Evolutionary conservation across 768 basidiomycete genomes (phyloP), one percentile per base, ranked within the genome.

Genomic region (Pleurotus platypus): DNA sequence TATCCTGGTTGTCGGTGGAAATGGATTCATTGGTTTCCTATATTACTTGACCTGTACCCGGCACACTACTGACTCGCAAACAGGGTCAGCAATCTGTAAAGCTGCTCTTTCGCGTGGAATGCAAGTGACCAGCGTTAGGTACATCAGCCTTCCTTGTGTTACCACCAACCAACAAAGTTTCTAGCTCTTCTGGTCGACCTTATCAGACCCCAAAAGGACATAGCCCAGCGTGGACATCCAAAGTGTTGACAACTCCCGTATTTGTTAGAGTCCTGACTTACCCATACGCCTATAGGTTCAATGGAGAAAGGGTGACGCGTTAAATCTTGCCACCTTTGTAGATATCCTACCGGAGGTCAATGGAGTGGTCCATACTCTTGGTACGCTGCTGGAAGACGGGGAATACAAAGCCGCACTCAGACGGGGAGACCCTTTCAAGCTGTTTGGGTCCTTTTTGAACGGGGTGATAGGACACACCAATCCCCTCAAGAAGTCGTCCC

Each of bases 1-100:
- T 65, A 80, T 98, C 38, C 84, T 98, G n/a, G 93, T 99, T 42
- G 83, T 98, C 1, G 97, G 97, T n/a, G 97, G 97, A 46, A 97
- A 97, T 75, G 97, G 97, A 4, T 98, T 97, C 76, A 85, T 99
- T 65, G 96, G 95, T 90, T 61, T 22, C 58, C 53, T 45, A 20
- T 24, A 18, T 24, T 24, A 24, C 59, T 16, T 15, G 13, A 35
- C 37, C 50, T 43, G 2, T 37, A 18, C 46, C 18, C 39, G 27
- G 18, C 35, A 48, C 46, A 20, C 12, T 24, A 12, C 42, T 63
- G 40, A 57, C 49, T 56, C 39, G 35, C 57, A 20, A 27, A 43
- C 70, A 97, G 95, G 97, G 51, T 98, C 97, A 24, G 90, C 94
- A 3, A 83, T 99, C 27, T 98, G 95, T 72, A 89, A 82, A 66